These are phyloP conservation scores for Ceratobasidium sp. DNA, from an alignment of 1,284 basidiomycete species.

Conservation along the genomic window DNA sequence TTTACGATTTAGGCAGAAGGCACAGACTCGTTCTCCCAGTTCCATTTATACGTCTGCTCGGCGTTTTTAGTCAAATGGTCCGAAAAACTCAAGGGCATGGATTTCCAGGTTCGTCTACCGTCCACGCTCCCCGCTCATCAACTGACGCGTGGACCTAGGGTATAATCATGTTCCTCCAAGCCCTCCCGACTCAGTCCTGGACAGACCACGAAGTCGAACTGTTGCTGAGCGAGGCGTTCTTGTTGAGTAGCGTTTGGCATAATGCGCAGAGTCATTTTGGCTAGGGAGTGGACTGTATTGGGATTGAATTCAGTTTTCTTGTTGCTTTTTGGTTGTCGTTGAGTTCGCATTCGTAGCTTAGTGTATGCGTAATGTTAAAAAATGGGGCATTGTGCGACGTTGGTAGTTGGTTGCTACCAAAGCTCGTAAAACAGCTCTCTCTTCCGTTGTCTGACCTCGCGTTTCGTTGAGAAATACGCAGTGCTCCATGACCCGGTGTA, in stretches of 20 bases:
- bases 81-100: conserved; percentile 90
- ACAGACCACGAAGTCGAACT: conserved; percentile 96
- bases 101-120: conserved; percentile 83
- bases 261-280: conserved; percentile 92
- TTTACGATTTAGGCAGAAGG: conserved; percentile 83
- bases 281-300: too few species aligned
- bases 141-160: conserved; percentile 67
- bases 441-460: too few species aligned
- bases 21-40: conserved; percentile 95
- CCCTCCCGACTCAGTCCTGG: conserved; percentile 95
- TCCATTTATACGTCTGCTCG: conserved; percentile 96
- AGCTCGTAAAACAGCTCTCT: too few species aligned
- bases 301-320: too few species aligned
- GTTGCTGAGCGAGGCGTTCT: conserved; percentile 95
- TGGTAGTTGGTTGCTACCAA: too few species aligned
- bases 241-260: conserved; percentile 93
- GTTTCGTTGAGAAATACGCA: too few species aligned
- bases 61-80: conserved; percentile 95
- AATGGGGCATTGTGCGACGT: too few species aligned
- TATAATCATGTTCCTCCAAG: conserved; percentile 99
- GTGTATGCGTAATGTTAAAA: too few species aligned
- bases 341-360: too few species aligned
- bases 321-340: too few species aligned
- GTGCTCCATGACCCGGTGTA: too few species aligned
- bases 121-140: neutral